Evolutionary conservation across 2,329 filamentous ascomycete species (phyloP), one percentile per base, ranked within the genome.

Genomic region (Epichloe sp.): DNA sequence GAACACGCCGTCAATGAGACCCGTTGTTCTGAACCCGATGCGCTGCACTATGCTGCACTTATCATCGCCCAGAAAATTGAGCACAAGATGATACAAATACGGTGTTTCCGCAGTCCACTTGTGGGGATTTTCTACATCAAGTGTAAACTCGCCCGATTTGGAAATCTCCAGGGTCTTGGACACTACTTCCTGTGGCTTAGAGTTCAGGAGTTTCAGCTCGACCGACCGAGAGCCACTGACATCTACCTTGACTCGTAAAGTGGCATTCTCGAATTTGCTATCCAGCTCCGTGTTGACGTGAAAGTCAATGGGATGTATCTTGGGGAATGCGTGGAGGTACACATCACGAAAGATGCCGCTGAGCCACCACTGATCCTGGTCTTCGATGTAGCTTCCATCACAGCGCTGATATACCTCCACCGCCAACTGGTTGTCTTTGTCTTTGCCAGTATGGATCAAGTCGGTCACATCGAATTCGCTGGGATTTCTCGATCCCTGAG

Each of bases 91-190:
- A 38, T 86, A 86, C 0, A 86, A 63, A 50, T 79, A 71, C 0
- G 83, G 83, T 0, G 77, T 78, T 63, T 87, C 83, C 0, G 83
- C 83, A 0, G 82, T 84, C 83, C 83, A 87, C 50, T 83, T 82
- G 19, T 71, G 54, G 31, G 82, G 80, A 15, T 74, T 66, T 8
- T 65, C 54, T 7, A 84, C 66, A 2, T 51, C 65, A 44, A 78
- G 57, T 7, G 62, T 60, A 37, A 63, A 64, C 6, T 65, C 77
- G 63, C 44, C 67, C 61, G 60, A 76, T 5, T 57, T 52, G 0
- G 59, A 53, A 0, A 57, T 52, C 1, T 62, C 52, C 31, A 56
- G 55, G 43, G 63, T 61, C 5, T 60, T 49, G 1, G 60, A 56
- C 3, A 70, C 36, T 1, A 61, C 47, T 2, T 65, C 55, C 0